phyloP scores from a whole-genome alignment of 441 rosid species.

The Populus hybrid region DNA sequence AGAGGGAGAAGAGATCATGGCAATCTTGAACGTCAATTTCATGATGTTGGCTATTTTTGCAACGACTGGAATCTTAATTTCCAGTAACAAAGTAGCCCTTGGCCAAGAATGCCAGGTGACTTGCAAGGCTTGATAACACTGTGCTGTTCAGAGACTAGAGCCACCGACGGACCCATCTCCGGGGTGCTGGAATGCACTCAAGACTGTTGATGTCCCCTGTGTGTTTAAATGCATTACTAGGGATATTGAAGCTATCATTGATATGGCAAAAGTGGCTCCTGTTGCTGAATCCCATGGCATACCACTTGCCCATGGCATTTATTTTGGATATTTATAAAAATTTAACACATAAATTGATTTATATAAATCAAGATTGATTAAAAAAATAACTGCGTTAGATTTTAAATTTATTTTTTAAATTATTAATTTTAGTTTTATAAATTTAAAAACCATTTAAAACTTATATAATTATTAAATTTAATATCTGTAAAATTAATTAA shows the following conservation, averaged over 20 bases:
- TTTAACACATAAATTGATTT: too few relatives aligned
- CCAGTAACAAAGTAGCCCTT: background rate
- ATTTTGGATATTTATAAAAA: too few relatives aligned
- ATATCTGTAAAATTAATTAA: too few relatives aligned
- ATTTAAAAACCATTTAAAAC: too few relatives aligned
- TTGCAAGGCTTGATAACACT: background rate
- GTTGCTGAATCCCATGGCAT: constrained; percentile 3
- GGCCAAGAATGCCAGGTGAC: constrained; percentile 9
- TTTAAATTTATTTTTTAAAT: too few relatives aligned
- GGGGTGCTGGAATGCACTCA: background rate
- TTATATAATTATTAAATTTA: too few relatives aligned
- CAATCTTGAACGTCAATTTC: background rate
- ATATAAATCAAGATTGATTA: too few relatives aligned
- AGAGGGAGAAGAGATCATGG: background rate
- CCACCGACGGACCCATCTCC: background rate
- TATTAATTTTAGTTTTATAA: too few relatives aligned
- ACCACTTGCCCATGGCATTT: background rate
- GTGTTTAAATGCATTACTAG: background rate
- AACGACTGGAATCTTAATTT: background rate
- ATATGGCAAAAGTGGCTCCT: constrained; percentile 1
- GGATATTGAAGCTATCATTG: background rate
- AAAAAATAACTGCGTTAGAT: too few relatives aligned
- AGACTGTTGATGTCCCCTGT: background rate
- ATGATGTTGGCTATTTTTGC: background rate
- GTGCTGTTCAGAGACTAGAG: background rate